These are phyloP conservation scores for Grosmannia penicillata DNA, from an alignment of 2,329 filamentous ascomycete species.

Conservation along the genomic window DNA sequence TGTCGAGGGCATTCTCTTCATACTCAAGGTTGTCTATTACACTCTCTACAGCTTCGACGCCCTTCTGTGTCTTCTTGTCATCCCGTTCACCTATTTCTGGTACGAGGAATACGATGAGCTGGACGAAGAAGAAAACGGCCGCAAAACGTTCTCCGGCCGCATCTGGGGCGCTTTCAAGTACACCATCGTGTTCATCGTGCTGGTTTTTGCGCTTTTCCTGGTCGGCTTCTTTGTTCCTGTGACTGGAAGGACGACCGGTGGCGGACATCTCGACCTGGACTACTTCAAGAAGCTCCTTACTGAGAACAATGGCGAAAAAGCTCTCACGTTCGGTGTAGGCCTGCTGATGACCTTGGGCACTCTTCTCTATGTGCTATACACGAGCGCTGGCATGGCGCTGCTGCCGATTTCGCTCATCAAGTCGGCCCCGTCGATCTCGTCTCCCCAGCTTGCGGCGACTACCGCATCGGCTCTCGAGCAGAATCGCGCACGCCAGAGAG, in stretches of 20 bases:
- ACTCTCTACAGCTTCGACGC: slow-evolving; percentile 83
- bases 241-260: slow-evolving; percentile 42
- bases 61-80: slow-evolving; percentile 71
- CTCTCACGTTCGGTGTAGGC: slow-evolving; percentile 77
- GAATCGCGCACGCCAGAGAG: slow-evolving; percentile 83
- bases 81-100: slow-evolving; percentile 96
- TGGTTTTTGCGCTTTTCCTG: slow-evolving; percentile 73
- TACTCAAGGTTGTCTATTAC: slow-evolving; percentile 84
- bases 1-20: slow-evolving; percentile 63
- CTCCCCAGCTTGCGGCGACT: slow-evolving; percentile 59
- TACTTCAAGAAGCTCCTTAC: slow-evolving; percentile 78
- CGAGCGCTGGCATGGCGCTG: slow-evolving; percentile 73
- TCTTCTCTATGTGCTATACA: slow-evolving; percentile 76
- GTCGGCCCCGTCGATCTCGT: slow-evolving; percentile 73
- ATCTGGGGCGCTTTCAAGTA: slow-evolving; percentile 84
- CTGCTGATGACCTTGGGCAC: slow-evolving; percentile 80
- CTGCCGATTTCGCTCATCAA: slow-evolving; percentile 87
- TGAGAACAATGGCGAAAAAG: slow-evolving; percentile 83
- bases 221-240: slow-evolving; percentile 90
- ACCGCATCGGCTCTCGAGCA: slow-evolving; percentile 69
- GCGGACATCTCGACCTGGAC: slow-evolving; percentile 65
- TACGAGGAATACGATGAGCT: slow-evolving; percentile 96
- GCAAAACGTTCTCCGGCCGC: slow-evolving; percentile 53
- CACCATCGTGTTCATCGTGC: slow-evolving; percentile 66
- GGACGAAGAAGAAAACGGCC: slow-evolving; percentile 62